These are phyloP conservation scores for Mariannaea sp. DNA, from an alignment of 2,329 filamentous ascomycete species.

Conservation along the genomic window DNA sequence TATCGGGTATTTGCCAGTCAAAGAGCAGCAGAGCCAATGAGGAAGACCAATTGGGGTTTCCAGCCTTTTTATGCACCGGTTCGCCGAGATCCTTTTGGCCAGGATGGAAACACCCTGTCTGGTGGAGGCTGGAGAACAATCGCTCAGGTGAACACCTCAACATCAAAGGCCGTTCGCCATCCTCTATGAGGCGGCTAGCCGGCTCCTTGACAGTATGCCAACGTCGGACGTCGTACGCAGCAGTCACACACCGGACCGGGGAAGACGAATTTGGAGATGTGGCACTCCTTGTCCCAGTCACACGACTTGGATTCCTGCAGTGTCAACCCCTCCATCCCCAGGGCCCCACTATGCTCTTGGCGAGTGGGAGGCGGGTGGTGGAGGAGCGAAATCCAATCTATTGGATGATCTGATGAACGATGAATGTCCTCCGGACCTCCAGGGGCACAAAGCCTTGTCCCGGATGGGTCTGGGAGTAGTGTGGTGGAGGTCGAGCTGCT, in stretches of 20 bases:
- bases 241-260: background rate
- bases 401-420: slow-evolving; percentile 3
- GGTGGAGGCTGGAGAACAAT: slow-evolving; percentile 9
- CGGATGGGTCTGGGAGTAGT: background rate
- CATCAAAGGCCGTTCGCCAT: background rate
- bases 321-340: background rate
- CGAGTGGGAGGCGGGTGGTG: background rate
- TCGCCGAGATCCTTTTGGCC: background rate
- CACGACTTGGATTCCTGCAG: slow-evolving; percentile 8
- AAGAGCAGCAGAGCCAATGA: slow-evolving; percentile 14
- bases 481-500: background rate
- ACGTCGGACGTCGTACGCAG: background rate
- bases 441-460: background rate
- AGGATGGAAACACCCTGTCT: background rate
- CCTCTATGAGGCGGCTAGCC: background rate
- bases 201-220: background rate
- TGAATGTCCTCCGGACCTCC: no score
- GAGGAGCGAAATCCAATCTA: background rate
- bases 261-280: slow-evolving; percentile 4
- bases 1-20: no score
- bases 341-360: slow-evolving; percentile 11
- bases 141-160: background rate
- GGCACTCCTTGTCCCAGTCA: slow-evolving; percentile 6
- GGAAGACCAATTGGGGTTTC: slow-evolving; percentile 14
- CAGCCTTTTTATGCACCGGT: slow-evolving; percentile 1